Evolutionary conservation across 495 filamentous ascomycete genomes (phyloP).

Genomic region (Xylaria palmicola): DNA sequence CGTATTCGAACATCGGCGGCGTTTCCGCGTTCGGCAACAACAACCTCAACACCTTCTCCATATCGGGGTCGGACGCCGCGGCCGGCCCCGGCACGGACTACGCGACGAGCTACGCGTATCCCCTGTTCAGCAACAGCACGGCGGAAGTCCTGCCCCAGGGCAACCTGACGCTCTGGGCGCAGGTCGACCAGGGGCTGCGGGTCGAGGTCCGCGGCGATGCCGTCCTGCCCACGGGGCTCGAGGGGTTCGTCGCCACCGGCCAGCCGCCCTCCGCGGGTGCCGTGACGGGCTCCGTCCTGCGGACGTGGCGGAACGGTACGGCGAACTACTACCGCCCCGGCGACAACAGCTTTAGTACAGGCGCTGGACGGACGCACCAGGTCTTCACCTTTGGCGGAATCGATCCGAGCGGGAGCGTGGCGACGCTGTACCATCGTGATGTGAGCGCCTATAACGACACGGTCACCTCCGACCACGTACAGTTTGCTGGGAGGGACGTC

Average conservation of each 20-base stretch:
- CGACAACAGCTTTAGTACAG: conserved; percentile 44
- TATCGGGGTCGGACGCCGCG: conserved; percentile 57
- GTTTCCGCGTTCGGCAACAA: conserved; percentile 58
- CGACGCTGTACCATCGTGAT: conserved; percentile 33
- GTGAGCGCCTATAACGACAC: conserved; percentile 32
- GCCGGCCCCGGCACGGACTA: conserved; percentile 34
- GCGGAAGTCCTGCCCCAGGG: conserved; percentile 45
- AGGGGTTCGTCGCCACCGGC: conserved; percentile 39
- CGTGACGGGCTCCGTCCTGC: conserved; percentile 43
- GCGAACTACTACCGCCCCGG: conserved; percentile 51
- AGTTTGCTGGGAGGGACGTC: not conserved
- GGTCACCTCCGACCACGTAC: conserved; percentile 18
- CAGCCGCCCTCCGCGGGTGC: conserved; percentile 3
- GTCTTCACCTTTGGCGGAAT: conserved; percentile 50
- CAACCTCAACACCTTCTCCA: conserved; percentile 63
- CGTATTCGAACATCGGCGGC: conserved; percentile 57
- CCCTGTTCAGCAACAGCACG: conserved; percentile 58
- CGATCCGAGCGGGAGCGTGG: conserved; percentile 13
- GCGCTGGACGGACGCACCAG: conserved; percentile 56
- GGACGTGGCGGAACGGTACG: conserved; percentile 55
- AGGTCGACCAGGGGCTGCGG: conserved; percentile 58
- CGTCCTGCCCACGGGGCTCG: conserved; percentile 60
- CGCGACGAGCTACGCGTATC: conserved; percentile 58
- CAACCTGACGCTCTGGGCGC: conserved; percentile 59
- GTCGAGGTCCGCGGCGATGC: conserved; percentile 52